Evolutionary conservation across 2,329 filamentous ascomycete genomes (phyloP).

Genomic region (Fusarium austroafricanum): DNA sequence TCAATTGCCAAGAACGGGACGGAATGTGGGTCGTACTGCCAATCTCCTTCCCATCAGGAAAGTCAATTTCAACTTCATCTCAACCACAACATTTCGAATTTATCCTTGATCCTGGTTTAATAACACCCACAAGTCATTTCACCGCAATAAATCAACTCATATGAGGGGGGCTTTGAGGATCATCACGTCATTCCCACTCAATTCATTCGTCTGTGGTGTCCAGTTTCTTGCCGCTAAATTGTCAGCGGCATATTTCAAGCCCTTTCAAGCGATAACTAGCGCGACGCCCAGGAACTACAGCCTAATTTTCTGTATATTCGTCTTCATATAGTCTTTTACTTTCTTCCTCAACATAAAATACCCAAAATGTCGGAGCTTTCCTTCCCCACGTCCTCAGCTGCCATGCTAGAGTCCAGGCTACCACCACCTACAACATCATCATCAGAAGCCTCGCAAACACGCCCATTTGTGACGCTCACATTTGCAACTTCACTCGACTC

Average conservation of each 20-base stretch:
- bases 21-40: constrained; percentile 23
- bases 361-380: constrained; percentile 51
- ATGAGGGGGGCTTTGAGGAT: not conserved
- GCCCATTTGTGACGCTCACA: constrained; percentile 79
- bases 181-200: not conserved
- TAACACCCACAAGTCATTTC: no score
- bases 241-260: constrained; percentile 28
- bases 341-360: not conserved
- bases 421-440: constrained; percentile 45
- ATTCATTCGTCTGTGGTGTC: not conserved
- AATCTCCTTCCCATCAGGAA: constrained; percentile 16
- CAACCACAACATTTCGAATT: not conserved
- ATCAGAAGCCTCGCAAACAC: constrained; percentile 1
- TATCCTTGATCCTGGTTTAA: not conserved
- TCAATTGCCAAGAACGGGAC: not conserved
- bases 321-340: not conserved
- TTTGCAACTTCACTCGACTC: constrained; percentile 93
- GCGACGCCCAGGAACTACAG: constrained; percentile 7
- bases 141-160: not conserved
- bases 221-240: constrained; percentile 15
- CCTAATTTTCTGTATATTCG: not conserved
- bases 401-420: constrained; percentile 50
- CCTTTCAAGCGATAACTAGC: constrained; percentile 3
- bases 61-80: constrained; percentile 37
- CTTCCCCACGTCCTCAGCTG: constrained; percentile 49